Percentiles rank a stretch among this genome's conserved stretches.
phyloP scores from a whole-genome alignment of 163 green algal genomes.

The Prototheca stagnorum region DNA sequence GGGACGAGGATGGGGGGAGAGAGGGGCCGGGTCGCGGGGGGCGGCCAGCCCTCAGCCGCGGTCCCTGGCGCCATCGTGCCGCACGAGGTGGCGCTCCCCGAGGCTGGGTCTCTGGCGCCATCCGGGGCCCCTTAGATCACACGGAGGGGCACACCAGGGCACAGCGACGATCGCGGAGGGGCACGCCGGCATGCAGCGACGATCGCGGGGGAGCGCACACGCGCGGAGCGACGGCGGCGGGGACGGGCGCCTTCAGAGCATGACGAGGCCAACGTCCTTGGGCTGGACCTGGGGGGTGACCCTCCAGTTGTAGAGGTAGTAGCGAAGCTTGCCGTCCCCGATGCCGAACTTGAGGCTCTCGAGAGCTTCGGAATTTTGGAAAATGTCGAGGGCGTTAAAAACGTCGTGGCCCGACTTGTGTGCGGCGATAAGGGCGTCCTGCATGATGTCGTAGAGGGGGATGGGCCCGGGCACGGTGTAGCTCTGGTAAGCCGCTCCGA shows the following conservation, averaged over 20 bases:
- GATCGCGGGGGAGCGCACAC: too few relatives aligned
- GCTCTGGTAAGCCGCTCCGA: slow-evolving; percentile 79
- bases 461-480: slow-evolving; percentile 69
- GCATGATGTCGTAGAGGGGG: slow-evolving; percentile 63
- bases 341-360: slow-evolving; percentile 92
- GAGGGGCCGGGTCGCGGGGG: too few relatives aligned
- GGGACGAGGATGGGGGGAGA: too few relatives aligned
- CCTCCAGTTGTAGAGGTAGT: slow-evolving; percentile 98
- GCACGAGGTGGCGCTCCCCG: too few relatives aligned
- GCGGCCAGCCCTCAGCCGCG: too few relatives aligned
- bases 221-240: too few relatives aligned
- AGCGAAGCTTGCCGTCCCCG: slow-evolving; percentile 87
- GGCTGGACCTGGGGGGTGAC: slow-evolving; percentile 34
- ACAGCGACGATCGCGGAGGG: too few relatives aligned
- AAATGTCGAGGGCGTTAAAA: slow-evolving; percentile 95
- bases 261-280: slow-evolving; percentile 68
- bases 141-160: too few relatives aligned
- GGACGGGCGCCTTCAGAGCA: slow-evolving; percentile 42
- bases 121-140: too few relatives aligned
- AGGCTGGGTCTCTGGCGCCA: too few relatives aligned
- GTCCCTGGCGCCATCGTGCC: too few relatives aligned
- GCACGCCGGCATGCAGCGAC: too few relatives aligned
- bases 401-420: slow-evolving; percentile 76
- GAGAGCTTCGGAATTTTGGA: slow-evolving; percentile 58
- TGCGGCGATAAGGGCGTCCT: slow-evolving; percentile 76